Base-by-base conservation (phyloP, 2,329 filamentous ascomycete species). In the Pseudogymnoascus sp. region DNA sequence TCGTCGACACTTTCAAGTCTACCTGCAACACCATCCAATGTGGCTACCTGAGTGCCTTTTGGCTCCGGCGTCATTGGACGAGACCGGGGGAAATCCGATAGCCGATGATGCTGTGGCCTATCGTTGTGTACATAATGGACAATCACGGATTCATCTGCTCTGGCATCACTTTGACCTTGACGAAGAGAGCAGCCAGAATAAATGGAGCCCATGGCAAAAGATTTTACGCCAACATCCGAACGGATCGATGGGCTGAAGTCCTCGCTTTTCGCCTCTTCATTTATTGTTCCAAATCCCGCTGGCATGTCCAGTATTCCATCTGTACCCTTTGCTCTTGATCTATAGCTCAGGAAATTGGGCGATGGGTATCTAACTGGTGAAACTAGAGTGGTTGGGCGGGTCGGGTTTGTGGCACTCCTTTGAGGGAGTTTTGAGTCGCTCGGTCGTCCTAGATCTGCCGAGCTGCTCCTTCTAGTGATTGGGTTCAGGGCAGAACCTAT, bases 101-200 rank as follows among this genome's bases (percentile, higher is more conserved):
- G 28, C 6, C 38, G 58, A 54, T 50, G 38, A 41, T 50, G 58
- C 14, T 60, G 58, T 14, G 58, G 58, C 5, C 47, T 65, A 28
- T 67, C 65, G 39, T 67, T 65, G n/a, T 61, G 65, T 22, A 65
- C 66, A 43, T 64, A 67, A 43, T 69, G 65, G 4, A 69, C 63
- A 9, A 69, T 64, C 50, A 69, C 60, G 6, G 58, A 57, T 59
- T 65, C 67, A 39, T 68, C 62, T 28, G 66, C 61, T 6, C 63
- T 67, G 59, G 61, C 69, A 25, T 54, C 47, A 35, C 47, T 54
- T 6, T 14, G 28, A 4, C 28, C 47, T 18, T 54, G 28, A 35
- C 28, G 47, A 35, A 33, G 47, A 11, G 47, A 54, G 5, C 28
- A 54, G 4, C 47, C 12, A 16, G 57, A 58, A 16, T 39, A 38